phyloP scores from a whole-genome alignment of 352 stramenopile genomes.

The Detonula confervacea region DNA sequence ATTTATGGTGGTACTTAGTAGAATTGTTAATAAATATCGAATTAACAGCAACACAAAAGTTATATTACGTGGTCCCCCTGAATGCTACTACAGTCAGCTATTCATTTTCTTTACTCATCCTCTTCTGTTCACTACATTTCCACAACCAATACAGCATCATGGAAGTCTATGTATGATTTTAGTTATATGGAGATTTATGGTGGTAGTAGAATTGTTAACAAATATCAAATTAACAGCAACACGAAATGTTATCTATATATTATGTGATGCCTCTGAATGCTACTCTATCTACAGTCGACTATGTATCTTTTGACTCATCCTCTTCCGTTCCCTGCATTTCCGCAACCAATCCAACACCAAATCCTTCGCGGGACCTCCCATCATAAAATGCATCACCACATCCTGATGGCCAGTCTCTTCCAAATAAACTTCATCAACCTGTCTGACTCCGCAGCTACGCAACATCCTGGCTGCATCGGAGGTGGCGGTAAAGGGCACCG shows the following conservation, averaged over 20 bases:
- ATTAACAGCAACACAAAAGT: no score
- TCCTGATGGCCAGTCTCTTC: slow-evolving; percentile 74
- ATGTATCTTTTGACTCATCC: not conserved
- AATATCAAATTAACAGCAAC: no score
- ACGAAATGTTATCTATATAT: no score
- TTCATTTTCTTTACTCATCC: not conserved
- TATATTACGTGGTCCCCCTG: no score
- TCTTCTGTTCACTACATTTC: not conserved
- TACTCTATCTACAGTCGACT: slow-evolving; percentile 7
- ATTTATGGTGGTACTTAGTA: no score
- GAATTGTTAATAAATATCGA: no score
- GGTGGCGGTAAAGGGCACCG: slow-evolving; percentile 78
- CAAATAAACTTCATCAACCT: slow-evolving; percentile 63
- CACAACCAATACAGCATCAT: slow-evolving; percentile 64
- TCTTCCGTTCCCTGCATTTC: slow-evolving; percentile 3
- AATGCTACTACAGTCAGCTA: slow-evolving; percentile 9
- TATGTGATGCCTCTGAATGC: no score
- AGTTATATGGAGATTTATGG: no score
- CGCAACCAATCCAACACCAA: slow-evolving; percentile 61
- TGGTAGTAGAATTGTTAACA: no score
- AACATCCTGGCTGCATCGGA: slow-evolving; percentile 63
- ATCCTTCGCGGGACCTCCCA: slow-evolving; percentile 53
- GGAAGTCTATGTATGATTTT: no score
- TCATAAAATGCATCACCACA: slow-evolving; percentile 77
- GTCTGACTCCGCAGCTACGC: slow-evolving; percentile 48